Evolutionary conservation across 495 filamentous ascomycete species (phyloP), one percentile per base, ranked within the genome.

Genomic region (Thermochaetoides thermophila): DNA sequence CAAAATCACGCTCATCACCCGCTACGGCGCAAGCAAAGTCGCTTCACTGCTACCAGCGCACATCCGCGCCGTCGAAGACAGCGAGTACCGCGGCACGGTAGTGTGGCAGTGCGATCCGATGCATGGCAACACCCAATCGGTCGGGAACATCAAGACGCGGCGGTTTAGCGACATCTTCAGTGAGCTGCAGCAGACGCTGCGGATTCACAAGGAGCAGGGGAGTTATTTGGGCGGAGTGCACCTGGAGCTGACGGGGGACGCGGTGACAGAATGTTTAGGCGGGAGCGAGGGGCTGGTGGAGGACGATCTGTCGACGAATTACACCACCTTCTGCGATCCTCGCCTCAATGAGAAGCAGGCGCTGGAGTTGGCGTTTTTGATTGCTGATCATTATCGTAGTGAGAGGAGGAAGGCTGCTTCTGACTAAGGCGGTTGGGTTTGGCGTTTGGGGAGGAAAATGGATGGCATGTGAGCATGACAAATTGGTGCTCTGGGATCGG

Each of bases 51-150:
- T 97, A 2, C 78, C 82, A 0, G 64, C 54, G 1, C 89, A 97
- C 58, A 95, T 97, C 49, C 68, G 75, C 35, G 82, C 82, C 27
- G 89, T 97, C 13, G 74, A 85, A 46, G 54, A 57, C 40, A 66
- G 60, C 46, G 68, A 62, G 40, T 81, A 78, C 34, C 68, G 68
- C 2, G 75, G 87, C 52, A 50, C 71, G 14, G 84, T 92, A 10
- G 84, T 97, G 40, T 97, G 89, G 89, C 84, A 94, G 55, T 93
- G 84, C 57, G 89, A 97, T 56, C 89, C 89, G 8, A 96, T 96
- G 91, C 89, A 97, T 60, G 89, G 89, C 24, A 84, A 84, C 55
- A 82, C 78, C 14, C 62, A 62, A 34, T 68, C 73, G 13, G 85
- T 84, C 0, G 62, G 68, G 0, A 76, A 75, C 7, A 68, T 93